Evolutionary conservation across 306 rosid genomes (phyloP).

Genomic region (Lathyrus tuberosus): DNA sequence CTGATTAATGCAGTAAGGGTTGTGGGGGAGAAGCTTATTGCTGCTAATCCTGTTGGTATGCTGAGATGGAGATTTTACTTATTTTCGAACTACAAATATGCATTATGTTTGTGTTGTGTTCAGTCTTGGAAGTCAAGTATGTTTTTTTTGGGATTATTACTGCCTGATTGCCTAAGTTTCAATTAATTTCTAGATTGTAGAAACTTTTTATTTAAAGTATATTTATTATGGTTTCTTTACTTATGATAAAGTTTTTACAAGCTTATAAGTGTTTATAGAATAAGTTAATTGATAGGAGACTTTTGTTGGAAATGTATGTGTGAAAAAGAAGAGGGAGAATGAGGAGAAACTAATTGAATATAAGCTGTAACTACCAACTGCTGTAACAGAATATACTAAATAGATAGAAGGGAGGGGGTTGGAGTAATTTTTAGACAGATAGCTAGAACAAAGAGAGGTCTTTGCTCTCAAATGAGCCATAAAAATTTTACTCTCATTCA

Average conservation of each 20-base stretch:
- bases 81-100: slow-evolving; percentile 1
- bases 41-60: slow-evolving; percentile 93
- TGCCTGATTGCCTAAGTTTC: slow-evolving; percentile 13
- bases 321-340: background rate
- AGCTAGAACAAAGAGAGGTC: no score
- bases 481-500: no score
- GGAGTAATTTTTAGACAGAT: no score
- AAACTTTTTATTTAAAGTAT: background rate
- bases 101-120: background rate
- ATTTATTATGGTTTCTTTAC: background rate
- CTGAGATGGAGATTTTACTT: background rate
- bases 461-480: no score
- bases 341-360: no score
- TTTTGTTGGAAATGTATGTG: background rate
- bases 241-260: background rate
- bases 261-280: background rate
- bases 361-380: no score
- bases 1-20: slow-evolving; percentile 81
- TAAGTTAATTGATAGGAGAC: background rate
- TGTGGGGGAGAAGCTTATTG: slow-evolving; percentile 92
- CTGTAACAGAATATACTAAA: no score
- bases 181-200: background rate
- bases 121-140: background rate
- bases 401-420: no score
- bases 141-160: slow-evolving; percentile 18